Evolutionary conservation across 305 asterid species (phyloP).

Genomic region (Coffea humblotiana): DNA sequence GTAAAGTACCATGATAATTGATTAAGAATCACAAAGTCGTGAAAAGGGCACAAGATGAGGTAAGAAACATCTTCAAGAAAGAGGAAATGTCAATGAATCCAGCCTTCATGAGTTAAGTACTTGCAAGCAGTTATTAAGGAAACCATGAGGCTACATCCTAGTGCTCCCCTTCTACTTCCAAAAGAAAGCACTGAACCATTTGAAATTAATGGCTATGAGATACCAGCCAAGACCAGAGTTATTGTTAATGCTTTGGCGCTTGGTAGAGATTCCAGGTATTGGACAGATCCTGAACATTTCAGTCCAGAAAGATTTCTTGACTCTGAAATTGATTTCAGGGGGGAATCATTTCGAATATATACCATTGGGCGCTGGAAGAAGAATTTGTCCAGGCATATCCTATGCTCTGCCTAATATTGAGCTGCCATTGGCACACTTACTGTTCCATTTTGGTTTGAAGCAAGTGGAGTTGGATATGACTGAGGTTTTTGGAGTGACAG

Average conservation of each 20-base stretch:
- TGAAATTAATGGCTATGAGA: not conserved
- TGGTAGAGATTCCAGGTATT: not conserved
- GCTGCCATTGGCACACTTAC: not conserved
- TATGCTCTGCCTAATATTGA: not conserved
- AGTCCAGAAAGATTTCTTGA: not conserved
- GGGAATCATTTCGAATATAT: not conserved
- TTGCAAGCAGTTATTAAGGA: not conserved
- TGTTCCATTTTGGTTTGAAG: not conserved
- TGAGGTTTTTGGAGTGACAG: not conserved
- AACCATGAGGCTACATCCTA: not conserved
- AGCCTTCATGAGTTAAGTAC: not conserved
- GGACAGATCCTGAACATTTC: not conserved
- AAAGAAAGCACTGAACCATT: not conserved
- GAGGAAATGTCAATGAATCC: not conserved
- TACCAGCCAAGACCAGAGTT: not conserved
- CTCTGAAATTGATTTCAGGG: not conserved
- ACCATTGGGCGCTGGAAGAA: not conserved
- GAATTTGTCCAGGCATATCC: not conserved
- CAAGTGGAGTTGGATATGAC: not conserved
- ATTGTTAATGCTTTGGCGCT: not conserved
- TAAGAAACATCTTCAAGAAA: not conserved
- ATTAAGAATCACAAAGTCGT: not conserved
- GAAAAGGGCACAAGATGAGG: not conserved
- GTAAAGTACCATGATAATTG: too few relatives aligned
- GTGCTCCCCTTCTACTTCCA: not conserved